Evolutionary conservation across 2,329 filamentous ascomycete genomes (phyloP).

Genomic region (Sporothrix curviconia): DNA sequence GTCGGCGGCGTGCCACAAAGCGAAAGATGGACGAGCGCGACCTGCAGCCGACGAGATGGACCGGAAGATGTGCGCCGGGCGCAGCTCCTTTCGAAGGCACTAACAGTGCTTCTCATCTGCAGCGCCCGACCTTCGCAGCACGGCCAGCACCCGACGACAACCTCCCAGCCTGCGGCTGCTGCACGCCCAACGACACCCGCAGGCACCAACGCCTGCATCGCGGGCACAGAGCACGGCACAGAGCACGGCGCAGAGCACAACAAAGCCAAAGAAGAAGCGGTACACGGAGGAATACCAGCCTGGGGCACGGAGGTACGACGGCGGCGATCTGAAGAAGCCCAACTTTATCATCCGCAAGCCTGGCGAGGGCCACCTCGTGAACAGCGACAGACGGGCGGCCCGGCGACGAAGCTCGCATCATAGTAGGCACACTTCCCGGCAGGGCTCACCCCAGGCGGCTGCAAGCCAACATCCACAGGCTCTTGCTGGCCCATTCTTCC

Average conservation of each 20-base stretch:
- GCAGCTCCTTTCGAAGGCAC: constrained; percentile 40
- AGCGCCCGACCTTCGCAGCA: not conserved
- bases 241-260: not conserved
- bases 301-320: constrained; percentile 43
- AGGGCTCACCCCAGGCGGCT: constrained; percentile 30
- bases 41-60: constrained; percentile 46
- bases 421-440: constrained; percentile 43
- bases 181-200: not conserved
- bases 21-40: constrained; percentile 44
- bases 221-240: too few relatives aligned
- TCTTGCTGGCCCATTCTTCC: not conserved
- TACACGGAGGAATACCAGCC: constrained; percentile 36
- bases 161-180: not conserved
- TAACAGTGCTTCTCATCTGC: constrained; percentile 33
- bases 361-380: constrained; percentile 27
- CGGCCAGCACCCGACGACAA: not conserved
- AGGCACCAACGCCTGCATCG: too few relatives aligned
- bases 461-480: not conserved
- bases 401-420: constrained; percentile 28
- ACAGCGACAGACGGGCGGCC: constrained; percentile 28
- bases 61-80: constrained; percentile 39
- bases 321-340: constrained; percentile 33
- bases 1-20: constrained; percentile 34
- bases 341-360: constrained; percentile 42
- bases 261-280: constrained; percentile 31